These are phyloP conservation scores for Hyaloperonospora arabidopsidis DNA, from an alignment of 352 stramenopile species.

Conservation along the genomic window DNA sequence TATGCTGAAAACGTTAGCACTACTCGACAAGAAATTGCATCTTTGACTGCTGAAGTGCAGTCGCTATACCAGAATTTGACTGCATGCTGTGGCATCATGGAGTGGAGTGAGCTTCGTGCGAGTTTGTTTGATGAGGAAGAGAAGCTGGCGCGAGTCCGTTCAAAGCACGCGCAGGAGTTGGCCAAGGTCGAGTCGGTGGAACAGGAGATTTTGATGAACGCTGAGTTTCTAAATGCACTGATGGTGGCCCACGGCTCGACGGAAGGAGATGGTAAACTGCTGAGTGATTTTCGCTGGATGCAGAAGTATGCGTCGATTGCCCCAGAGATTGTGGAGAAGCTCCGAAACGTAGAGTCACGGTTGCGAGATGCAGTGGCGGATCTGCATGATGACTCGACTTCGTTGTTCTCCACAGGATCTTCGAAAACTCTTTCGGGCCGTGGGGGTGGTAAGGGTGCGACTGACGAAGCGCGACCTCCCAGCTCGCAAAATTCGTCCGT, in stretches of 20 bases:
- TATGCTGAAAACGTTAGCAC: slow-evolving; percentile 25
- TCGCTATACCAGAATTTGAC: slow-evolving; percentile 47
- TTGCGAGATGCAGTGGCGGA: slow-evolving; percentile 35
- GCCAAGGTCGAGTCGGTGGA: slow-evolving; percentile 38
- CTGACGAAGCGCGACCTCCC: slow-evolving; percentile 7
- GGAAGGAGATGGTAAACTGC: slow-evolving; percentile 15
- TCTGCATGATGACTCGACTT: slow-evolving; percentile 16
- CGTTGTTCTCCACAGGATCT: slow-evolving; percentile 9
- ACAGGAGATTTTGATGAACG: slow-evolving; percentile 50
- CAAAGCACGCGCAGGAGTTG: slow-evolving; percentile 30
- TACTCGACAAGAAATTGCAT: slow-evolving; percentile 42
- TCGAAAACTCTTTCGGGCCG: slow-evolving; percentile 6
- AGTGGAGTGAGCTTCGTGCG: slow-evolving; percentile 46
- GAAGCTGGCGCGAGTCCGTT: slow-evolving; percentile 29
- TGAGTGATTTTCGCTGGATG: slow-evolving; percentile 32
- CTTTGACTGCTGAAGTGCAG: slow-evolving; percentile 38
- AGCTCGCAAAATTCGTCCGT: slow-evolving; percentile 27
- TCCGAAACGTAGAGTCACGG: slow-evolving; percentile 33
- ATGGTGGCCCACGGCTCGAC: slow-evolving; percentile 26
- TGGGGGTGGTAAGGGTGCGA: slow-evolving; percentile 3
- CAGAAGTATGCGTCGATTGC: slow-evolving; percentile 46
- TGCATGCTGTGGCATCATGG: slow-evolving; percentile 45
- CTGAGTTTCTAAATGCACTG: slow-evolving; percentile 52
- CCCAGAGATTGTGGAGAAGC: slow-evolving; percentile 39
- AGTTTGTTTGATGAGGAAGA: slow-evolving; percentile 40